These are phyloP conservation scores for Alternaria novae-zelandiae DNA, from an alignment of 2,329 filamentous ascomycete species.

Conservation along the genomic window DNA sequence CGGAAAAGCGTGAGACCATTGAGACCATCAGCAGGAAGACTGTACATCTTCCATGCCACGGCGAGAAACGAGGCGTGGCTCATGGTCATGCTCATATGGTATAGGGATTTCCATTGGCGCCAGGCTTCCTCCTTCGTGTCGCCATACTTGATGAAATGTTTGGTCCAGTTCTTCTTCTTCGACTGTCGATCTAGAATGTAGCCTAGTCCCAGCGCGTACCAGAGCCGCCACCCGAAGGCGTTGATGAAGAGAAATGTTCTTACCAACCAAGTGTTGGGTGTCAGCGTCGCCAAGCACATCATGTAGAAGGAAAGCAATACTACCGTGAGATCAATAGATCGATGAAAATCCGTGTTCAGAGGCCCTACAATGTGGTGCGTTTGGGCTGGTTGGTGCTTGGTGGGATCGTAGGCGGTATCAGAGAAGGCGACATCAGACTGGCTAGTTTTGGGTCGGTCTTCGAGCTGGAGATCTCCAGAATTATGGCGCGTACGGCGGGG, in stretches of 20 bases:
- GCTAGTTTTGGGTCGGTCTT: conserved; percentile 44
- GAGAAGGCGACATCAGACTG: conserved; percentile 49
- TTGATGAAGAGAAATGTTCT: conserved; percentile 82
- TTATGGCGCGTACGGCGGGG: conserved; percentile 68
- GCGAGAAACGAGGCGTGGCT: conserved; percentile 80
- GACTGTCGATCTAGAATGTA: conserved; percentile 86
- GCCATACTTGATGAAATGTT: conserved; percentile 96
- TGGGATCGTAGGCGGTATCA: conserved; percentile 50
- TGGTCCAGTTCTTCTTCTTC: conserved; percentile 89
- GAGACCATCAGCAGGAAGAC: conserved; percentile 81
- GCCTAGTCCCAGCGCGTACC: conserved; percentile 90
- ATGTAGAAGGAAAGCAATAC: conserved; percentile 79
- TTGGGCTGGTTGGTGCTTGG: conserved; percentile 63
- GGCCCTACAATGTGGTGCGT: conserved; percentile 86
- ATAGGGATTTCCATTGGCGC: conserved; percentile 97
- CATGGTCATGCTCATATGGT: conserved; percentile 90
- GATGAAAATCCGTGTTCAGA: conserved; percentile 84
- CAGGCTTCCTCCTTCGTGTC: conserved; percentile 90
- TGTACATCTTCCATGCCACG: conserved; percentile 96
- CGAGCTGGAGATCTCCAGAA: conserved; percentile 48
- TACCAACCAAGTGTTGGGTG: conserved; percentile 76
- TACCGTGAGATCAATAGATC: conserved; percentile 82
- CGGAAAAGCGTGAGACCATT: conserved; percentile 85
- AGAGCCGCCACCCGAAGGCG: conserved; percentile 82
- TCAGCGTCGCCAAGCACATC: conserved; percentile 73